Evolutionary conservation across 495 filamentous ascomycete species (phyloP).

Genomic region (Penicillium crystallinum): DNA sequence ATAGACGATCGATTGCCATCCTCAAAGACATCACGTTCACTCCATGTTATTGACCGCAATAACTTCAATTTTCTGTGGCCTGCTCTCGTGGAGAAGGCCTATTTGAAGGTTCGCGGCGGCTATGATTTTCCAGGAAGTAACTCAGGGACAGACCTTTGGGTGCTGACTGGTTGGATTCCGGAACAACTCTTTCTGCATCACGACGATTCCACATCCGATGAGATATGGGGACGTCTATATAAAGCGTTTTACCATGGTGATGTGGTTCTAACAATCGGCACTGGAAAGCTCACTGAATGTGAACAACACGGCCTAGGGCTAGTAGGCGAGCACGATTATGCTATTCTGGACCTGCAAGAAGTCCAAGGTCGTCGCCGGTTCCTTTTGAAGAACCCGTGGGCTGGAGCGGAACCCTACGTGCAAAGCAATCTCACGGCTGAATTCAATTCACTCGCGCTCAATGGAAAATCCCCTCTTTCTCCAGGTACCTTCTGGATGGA

Average conservation of each 20-base stretch:
- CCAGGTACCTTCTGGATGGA: slow-evolving; percentile 91
- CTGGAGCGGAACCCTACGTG: slow-evolving; percentile 51
- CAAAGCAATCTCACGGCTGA: slow-evolving; percentile 10
- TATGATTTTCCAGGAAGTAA: slow-evolving; percentile 99
- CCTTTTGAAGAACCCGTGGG: slow-evolving; percentile 95
- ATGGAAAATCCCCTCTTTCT: slow-evolving; percentile 19
- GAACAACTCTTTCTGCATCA: slow-evolving; percentile 89
- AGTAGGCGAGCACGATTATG: slow-evolving; percentile 89
- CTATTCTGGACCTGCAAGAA: slow-evolving; percentile 74
- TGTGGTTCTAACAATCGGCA: slow-evolving; percentile 85
- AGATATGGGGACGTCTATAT: slow-evolving; percentile 74
- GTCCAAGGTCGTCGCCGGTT: slow-evolving; percentile 57
- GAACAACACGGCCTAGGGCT: slow-evolving; percentile 80
- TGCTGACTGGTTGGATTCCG: slow-evolving; percentile 92
- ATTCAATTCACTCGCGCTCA: slow-evolving; percentile 1
- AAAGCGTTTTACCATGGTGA: slow-evolving; percentile 71
- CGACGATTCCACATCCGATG: slow-evolving; percentile 67
- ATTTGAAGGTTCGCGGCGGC: slow-evolving; percentile 91
- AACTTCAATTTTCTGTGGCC: slow-evolving; percentile 79
- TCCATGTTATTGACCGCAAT: slow-evolving; percentile 85
- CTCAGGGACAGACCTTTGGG: slow-evolving; percentile 87
- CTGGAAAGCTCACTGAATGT: slow-evolving; percentile 65
- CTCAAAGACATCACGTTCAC: slow-evolving; percentile 62
- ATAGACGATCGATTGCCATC: slow-evolving; percentile 90
- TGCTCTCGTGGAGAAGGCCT: slow-evolving; percentile 94